These are phyloP conservation scores for Zygoascus tannicola DNA, from an alignment of 805 yeast genomes.

Conservation along the genomic window DNA sequence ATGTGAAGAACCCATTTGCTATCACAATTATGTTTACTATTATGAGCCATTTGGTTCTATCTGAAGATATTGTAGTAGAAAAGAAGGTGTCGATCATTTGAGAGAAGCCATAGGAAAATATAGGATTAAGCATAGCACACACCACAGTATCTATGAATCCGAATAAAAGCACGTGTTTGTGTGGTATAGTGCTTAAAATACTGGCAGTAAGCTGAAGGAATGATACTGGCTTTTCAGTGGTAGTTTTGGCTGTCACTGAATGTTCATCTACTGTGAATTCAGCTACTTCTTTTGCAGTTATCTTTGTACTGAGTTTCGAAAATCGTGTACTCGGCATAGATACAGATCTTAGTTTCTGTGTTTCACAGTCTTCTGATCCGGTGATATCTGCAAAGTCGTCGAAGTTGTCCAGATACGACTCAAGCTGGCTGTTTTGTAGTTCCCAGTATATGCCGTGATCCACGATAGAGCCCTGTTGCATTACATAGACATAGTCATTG, in stretches of 20 bases:
- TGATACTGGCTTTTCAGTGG: background rate
- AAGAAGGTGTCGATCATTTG: constrained; percentile 57
- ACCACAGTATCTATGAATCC: constrained; percentile 49
- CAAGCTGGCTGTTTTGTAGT: background rate
- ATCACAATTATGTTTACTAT: constrained; percentile 54
- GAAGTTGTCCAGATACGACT: background rate
- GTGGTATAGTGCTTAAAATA: constrained; percentile 7
- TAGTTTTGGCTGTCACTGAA: background rate
- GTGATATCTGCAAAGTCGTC: background rate
- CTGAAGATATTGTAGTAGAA: constrained; percentile 28
- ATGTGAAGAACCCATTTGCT: constrained; percentile 50
- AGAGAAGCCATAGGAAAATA: constrained; percentile 71
- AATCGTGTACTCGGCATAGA: too few species aligned
- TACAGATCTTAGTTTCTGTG: background rate
- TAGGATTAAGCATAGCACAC: constrained; percentile 61
- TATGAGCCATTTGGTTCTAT: constrained; percentile 52
- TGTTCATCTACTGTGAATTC: background rate
- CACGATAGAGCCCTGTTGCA: constrained; percentile 50
- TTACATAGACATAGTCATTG: constrained; percentile 48
- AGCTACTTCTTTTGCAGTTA: too few species aligned
- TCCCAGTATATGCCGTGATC: constrained; percentile 11
- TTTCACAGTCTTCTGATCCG: background rate
- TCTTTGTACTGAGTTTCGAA: too few species aligned
- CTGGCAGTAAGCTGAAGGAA: too few species aligned
- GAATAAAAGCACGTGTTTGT: constrained; percentile 24